phyloP scores from a whole-genome alignment of 352 stramenopile species.

The Phytophthora tubulina region DNA sequence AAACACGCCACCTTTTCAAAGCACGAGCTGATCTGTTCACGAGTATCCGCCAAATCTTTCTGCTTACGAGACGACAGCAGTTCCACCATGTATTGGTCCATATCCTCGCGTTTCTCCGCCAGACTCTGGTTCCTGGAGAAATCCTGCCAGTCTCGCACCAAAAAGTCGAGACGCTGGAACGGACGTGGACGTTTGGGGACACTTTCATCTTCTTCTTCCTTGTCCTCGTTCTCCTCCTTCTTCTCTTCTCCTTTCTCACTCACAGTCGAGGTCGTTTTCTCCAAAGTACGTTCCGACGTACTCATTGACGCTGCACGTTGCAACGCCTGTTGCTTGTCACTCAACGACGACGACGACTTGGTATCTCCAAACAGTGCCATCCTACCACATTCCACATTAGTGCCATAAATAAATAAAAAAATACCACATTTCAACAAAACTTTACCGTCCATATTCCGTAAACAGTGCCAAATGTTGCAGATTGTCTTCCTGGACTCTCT shows the following conservation, averaged over 20 bases:
- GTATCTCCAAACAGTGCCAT: constrained; percentile 79
- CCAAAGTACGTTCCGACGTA: constrained; percentile 34
- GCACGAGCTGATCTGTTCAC: constrained; percentile 97
- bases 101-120: constrained; percentile 92
- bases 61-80: constrained; percentile 94
- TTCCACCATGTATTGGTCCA: constrained; percentile 95
- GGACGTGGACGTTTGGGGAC: constrained; percentile 59
- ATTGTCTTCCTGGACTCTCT: constrained; percentile 99
- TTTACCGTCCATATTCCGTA: constrained; percentile 97
- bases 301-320: constrained; percentile 32
- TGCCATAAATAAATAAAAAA: constrained; percentile 15
- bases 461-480: constrained; percentile 99
- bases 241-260: constrained; percentile 38
- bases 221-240: constrained; percentile 47
- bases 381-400: constrained; percentile 19
- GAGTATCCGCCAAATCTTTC: constrained; percentile 94
- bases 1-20: constrained; percentile 97
- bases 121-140: constrained; percentile 93
- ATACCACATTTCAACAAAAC: constrained; percentile 4
- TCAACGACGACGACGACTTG: constrained; percentile 36
- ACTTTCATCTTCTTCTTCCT: constrained; percentile 38
- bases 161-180: constrained; percentile 99
- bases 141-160: constrained; percentile 99
- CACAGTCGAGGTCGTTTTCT: constrained; percentile 55
- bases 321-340: constrained; percentile 36